A percentile compares a stretch with the other conserved stretches of the same genome.
Conservation (phyloP, 140 eudicot species). For the Ambrosia hybrid region DNA sequence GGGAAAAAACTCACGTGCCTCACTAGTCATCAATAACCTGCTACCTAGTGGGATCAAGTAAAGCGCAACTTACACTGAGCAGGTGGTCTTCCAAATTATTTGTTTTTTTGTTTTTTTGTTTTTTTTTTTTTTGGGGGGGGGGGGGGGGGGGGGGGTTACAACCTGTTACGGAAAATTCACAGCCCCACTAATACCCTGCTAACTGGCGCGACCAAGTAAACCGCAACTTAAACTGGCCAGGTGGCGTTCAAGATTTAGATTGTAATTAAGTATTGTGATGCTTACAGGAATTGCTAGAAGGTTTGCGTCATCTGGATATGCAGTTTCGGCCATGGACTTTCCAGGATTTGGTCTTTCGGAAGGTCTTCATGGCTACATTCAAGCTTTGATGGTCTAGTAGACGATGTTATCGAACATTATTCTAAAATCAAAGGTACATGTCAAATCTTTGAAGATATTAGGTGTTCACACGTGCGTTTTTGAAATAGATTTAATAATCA, state of each 20-base stretch:
- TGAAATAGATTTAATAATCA: background rate
- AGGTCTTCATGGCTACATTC: conserved; percentile 88
- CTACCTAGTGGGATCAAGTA: background rate
- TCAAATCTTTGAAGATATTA: conserved; percentile 13
- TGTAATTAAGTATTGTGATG: conserved; percentile 7
- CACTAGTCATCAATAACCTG: background rate
- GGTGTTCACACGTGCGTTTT: background rate
- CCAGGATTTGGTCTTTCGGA: conserved; percentile 94
- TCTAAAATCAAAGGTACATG: conserved; percentile 69
- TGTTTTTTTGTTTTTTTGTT: too few relatives aligned
- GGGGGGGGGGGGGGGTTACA: too few relatives aligned
- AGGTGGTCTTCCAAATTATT: too few relatives aligned
- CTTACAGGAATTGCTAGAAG: conserved; percentile 77
- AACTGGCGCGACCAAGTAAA: too few relatives aligned
- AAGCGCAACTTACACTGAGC: background rate
- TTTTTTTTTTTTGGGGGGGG: too few relatives aligned
- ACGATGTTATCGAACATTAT: conserved; percentile 77
- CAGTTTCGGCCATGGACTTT: conserved; percentile 78
- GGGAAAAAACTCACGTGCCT: background rate
- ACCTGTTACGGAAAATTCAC: too few relatives aligned
- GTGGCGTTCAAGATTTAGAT: background rate
- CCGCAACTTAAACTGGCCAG: too few relatives aligned
- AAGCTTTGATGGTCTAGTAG: conserved; percentile 69
- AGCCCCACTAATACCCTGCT: too few relatives aligned
- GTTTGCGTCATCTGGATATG: conserved; percentile 77